Conservation (phyloP, 75 land plant genomes). For the Chamaecyparis obtusa region DNA sequence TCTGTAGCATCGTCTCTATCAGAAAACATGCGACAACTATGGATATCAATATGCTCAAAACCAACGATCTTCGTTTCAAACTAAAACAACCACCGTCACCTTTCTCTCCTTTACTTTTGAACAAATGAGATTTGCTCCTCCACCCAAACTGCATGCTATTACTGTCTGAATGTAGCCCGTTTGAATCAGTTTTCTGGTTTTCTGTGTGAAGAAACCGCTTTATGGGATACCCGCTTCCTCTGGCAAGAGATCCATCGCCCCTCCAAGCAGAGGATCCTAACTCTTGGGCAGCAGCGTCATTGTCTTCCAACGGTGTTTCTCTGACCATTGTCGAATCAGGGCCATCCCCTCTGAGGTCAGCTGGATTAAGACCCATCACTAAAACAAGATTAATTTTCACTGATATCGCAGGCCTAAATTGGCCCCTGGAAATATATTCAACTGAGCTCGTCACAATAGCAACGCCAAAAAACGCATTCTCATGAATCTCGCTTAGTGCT, state of each 20-base stretch:
- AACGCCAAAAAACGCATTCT: neutral
- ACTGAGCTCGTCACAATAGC: neutral
- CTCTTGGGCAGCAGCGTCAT: slow-evolving; percentile 6
- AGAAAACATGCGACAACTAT: neutral
- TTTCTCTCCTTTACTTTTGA: slow-evolving; percentile 6
- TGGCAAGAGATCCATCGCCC: neutral
- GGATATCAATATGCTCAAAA: slow-evolving; percentile 13
- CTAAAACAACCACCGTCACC: slow-evolving; percentile 5
- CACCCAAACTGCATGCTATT: slow-evolving; percentile 6
- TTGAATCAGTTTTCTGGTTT: neutral
- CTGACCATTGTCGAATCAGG: neutral
- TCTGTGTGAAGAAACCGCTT: slow-evolving; percentile 10
- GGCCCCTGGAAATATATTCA: neutral
- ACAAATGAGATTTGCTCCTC: slow-evolving; percentile 10
- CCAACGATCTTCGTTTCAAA: slow-evolving; percentile 10
- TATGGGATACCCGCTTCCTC: slow-evolving; percentile 12
- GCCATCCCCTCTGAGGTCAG: neutral
- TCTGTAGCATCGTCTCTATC: slow-evolving; percentile 10
- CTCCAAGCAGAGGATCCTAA: slow-evolving; percentile 9
- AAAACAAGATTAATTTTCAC: neutral
- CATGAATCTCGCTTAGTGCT: neutral
- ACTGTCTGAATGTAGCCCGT: neutral
- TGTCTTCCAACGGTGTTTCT: neutral
- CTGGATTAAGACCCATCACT: slow-evolving; percentile 6
- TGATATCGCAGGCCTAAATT: neutral